phyloP scores from a whole-genome alignment of 306 rosid genomes.

The Sindora glabra region DNA sequence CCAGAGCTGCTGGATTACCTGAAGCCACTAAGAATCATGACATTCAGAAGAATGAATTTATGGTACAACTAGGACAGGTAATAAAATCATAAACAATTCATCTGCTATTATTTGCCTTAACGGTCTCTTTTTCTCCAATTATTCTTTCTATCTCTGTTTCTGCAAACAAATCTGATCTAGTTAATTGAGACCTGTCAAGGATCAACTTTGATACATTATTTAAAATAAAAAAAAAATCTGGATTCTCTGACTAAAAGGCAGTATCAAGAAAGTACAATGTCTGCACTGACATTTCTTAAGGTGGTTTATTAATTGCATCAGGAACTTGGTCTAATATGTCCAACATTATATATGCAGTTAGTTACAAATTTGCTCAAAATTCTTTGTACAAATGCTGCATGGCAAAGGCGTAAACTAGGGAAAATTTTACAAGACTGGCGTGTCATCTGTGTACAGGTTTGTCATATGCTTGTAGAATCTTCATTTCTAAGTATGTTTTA shows the following conservation, averaged over 20 bases:
- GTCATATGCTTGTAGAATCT: constrained; percentile 16
- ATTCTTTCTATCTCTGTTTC: not conserved
- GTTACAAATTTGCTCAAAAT: constrained; percentile 69
- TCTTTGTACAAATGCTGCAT: constrained; percentile 84
- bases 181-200: not conserved
- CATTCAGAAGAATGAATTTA: constrained; percentile 60
- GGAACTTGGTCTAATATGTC: constrained; percentile 19
- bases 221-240: not conserved
- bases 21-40: constrained; percentile 61
- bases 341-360: constrained; percentile 49
- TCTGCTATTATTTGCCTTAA: constrained; percentile 4
- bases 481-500: too few relatives aligned
- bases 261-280: not conserved
- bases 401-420: constrained; percentile 99
- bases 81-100: constrained; percentile 7
- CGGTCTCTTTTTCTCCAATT: not conserved
- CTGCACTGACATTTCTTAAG: not conserved
- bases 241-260: not conserved
- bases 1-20: constrained; percentile 75
- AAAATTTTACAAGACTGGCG: constrained; percentile 97
- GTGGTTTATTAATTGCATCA: not conserved
- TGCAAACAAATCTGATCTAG: not conserved
- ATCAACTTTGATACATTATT: too few relatives aligned
- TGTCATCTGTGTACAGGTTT: constrained; percentile 72
- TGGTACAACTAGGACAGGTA: constrained; percentile 87